Evolutionary conservation across 1,284 basidiomycete species (phyloP), one percentile per base, ranked within the genome.

Genomic region (Trametes pubescens): DNA sequence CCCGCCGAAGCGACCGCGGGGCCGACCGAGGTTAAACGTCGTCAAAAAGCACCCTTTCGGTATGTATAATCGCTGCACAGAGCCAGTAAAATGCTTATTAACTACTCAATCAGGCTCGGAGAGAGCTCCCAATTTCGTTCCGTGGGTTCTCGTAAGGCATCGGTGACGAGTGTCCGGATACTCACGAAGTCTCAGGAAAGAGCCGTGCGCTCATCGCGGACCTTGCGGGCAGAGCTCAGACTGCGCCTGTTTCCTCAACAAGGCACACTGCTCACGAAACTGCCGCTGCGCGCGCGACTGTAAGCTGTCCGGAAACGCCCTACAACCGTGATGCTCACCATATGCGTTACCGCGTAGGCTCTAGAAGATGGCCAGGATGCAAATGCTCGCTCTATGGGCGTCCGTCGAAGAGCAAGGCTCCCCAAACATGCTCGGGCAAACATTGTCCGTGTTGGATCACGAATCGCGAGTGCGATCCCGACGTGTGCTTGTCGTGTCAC

Each of bases 391-490:
- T 37, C 9, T 77, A 75, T 54, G 54, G 26, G 32, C 57, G 48
- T 29, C 6, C 21, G 18, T 22, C 29, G 26, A 65, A 57, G 51
- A 21, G 51, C 40, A 54, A 44, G 16, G 53, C 38, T 24, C 4
- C 14, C 2, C n/a, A n/a, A 14, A 14, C 59, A 32, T 80, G 76
- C 64, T 62, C 69, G 16, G 79, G 76, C 1, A 64, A 71, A 4
- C 71, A 73, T 13, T 88, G 86, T 67, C 78, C 81, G 0, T 88
- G 86, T 68, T 77, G 73, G 52, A 56, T 64, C 4, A 77, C 75
- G 1, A 69, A 72, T 4, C 74, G 84, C 21, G 85, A 86, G 65
- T 87, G 86, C 66, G 84, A 85, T 62, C 82, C 84, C 0, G 81
- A 82, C 35, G 29, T 82, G 1, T 86, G 53, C 62, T 2, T 59